Conservation (phyloP, 768 basidiomycete genomes). For the Termitomyces sp. region DNA sequence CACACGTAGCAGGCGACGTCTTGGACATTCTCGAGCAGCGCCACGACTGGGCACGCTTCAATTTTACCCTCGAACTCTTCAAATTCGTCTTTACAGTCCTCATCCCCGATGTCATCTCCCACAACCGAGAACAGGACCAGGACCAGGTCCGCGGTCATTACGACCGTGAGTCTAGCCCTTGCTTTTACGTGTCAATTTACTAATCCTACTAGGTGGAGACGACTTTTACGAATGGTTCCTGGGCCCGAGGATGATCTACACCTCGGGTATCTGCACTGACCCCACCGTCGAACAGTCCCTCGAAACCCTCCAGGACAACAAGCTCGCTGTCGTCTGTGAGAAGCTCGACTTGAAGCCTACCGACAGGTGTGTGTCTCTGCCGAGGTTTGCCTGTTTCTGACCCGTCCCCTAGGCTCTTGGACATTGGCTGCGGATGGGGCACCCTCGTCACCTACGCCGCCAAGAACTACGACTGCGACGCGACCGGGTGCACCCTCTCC, state of each 20-base stretch:
- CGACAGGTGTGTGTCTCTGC: conserved; percentile 47
- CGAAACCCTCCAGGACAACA: conserved; percentile 97
- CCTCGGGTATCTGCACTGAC: conserved; percentile 81
- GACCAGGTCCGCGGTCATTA: conserved; percentile 96
- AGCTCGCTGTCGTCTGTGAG: conserved; percentile 90
- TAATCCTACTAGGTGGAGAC: conserved; percentile 59
- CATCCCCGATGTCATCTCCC: conserved; percentile 90
- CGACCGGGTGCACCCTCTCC: conserved; percentile 90
- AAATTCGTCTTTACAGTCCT: conserved; percentile 86
- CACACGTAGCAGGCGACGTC: conserved; percentile 64
- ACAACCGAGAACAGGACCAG: conserved; percentile 94
- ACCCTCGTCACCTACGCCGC: conserved; percentile 91
- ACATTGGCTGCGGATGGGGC: conserved; percentile 95
- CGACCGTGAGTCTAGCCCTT: conserved; percentile 52
- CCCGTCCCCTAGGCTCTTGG: conserved; percentile 47
- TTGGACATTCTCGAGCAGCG: conserved; percentile 91
- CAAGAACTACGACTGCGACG: conserved; percentile 96
- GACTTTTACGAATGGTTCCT: conserved; percentile 98
- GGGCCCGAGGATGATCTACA: conserved; percentile 96
- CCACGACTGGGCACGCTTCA: conserved; percentile 93
- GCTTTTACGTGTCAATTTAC: conserved; percentile 1
- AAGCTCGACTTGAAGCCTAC: conserved; percentile 86
- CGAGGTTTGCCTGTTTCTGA: background rate
- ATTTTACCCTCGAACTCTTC: conserved; percentile 86
- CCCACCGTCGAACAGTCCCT: conserved; percentile 71